Conservation (phyloP, 352 stramenopile species). For the Blastocystis sp. region DNA sequence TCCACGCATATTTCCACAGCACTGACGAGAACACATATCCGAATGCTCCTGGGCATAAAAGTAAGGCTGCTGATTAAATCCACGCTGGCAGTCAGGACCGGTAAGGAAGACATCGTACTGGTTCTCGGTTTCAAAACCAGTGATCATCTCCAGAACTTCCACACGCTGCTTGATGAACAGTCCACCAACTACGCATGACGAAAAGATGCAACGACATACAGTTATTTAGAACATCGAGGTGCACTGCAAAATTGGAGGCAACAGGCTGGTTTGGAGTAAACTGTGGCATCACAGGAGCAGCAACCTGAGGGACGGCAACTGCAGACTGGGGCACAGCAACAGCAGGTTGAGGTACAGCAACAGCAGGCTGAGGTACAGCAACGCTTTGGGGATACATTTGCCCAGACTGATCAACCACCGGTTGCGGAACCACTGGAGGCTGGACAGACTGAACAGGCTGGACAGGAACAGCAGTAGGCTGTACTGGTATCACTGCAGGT, state of each 20-base stretch:
- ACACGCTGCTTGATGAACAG: constrained; percentile 19
- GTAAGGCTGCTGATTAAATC: not conserved
- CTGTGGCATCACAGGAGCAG: not conserved
- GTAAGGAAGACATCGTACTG: constrained; percentile 14
- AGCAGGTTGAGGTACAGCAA: not conserved
- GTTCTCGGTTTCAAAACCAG: constrained; percentile 48
- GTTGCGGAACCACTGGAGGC: not conserved
- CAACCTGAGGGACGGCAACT: not conserved
- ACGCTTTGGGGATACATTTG: not conserved
- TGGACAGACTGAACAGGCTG: not conserved
- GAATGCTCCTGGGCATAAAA: constrained; percentile 36
- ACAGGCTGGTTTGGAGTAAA: not conserved
- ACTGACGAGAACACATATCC: not conserved
- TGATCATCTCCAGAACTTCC: not conserved
- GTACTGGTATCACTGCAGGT: not conserved
- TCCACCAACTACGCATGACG: not conserved
- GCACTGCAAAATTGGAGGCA: not conserved
- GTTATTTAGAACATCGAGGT: not conserved
- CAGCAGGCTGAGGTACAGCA: not conserved
- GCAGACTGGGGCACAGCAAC: not conserved
- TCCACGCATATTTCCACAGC: not conserved
- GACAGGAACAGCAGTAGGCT: not conserved
- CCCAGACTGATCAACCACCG: not conserved
- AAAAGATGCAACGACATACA: not conserved
- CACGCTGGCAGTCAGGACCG: constrained; percentile 4